Conservation (phyloP, 176 grass and related monocot genomes). For the Echinochloa phyllopogon region DNA sequence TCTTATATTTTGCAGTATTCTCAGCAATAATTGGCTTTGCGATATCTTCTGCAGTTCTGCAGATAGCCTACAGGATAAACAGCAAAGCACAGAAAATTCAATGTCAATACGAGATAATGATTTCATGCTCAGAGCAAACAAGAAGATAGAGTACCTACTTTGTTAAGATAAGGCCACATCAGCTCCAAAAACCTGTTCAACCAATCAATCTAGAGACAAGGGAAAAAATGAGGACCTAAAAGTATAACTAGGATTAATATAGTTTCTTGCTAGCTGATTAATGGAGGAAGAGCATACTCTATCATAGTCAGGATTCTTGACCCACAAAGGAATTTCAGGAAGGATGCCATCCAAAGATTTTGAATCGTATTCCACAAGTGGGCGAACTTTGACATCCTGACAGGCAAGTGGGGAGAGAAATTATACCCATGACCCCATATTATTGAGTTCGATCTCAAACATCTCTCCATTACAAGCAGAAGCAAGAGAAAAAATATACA, state of each 20-base stretch:
- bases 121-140: constrained; percentile 6
- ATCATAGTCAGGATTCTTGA: constrained; percentile 96
- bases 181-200: constrained; percentile 87
- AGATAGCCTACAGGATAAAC: constrained; percentile 67
- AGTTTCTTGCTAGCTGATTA: background rate
- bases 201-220: constrained; percentile 87
- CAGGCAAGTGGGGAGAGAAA: constrained; percentile 13
- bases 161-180: constrained; percentile 95
- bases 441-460: background rate
- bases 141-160: constrained; percentile 75
- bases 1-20: constrained; percentile 78
- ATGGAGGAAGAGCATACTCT: constrained; percentile 58
- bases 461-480: background rate
- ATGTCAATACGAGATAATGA: constrained; percentile 30
- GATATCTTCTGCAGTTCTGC: constrained; percentile 80
- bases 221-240: constrained; percentile 30
- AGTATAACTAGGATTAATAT: constrained; percentile 10
- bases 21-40: constrained; percentile 94
- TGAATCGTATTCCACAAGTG: constrained; percentile 78
- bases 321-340: constrained; percentile 96
- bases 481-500: background rate
- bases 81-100: constrained; percentile 35
- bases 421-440: constrained; percentile 3
- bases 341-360: constrained; percentile 72
- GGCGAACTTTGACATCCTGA: constrained; percentile 75